Base-by-base conservation (phyloP, 1,284 basidiomycete species). In the Trichosporon asahii region DNA sequence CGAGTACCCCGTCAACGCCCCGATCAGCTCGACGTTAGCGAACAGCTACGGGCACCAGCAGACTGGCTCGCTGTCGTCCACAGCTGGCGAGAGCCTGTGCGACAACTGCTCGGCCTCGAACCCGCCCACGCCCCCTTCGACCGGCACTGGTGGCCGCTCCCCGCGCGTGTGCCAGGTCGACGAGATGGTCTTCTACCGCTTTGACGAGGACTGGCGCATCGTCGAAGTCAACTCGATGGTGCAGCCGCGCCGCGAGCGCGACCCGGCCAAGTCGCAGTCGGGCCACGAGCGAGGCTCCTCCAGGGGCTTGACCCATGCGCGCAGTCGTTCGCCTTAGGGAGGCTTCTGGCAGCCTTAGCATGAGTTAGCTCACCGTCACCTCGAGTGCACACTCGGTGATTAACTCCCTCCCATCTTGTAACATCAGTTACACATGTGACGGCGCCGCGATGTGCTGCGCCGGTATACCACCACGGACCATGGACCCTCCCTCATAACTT, bases 161-260 rank as follows among this genome's bases (percentile, higher is more conserved):
- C 37, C 53, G 11, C 60, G 64, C 27, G 37, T 70, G 15, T 61
- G 49, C 8, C 53, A 64, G 18, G 11, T 68, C 63, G 53, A 65
- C 46, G 66, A 69, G 37, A 44, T 68, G 25, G 71, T 70, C 46
- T 68, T 72, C 37, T 72, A 72, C 66, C 64, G 44, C 57, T 72
- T 70, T 21, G 71, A 72, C 65, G 65, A 70, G 46, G 25, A 68
- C 64, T 72, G 71, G 71, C 44, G 61, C 23, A 72, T 72, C 60
- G 37, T 46, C 64, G 55, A 67, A 15, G 68, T 72, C 12, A 64
- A 61, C 64, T 70, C 64, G 49, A 66, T 64, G 61, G 29, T 64
- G 21, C 65, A 71, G 46, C 21, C 53, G 14, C 64, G 64, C 14
- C 65, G 27, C 27, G 65, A 49, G 40, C 35, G 35, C 35, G 35